Evolutionary conservation across 345 rosid species (phyloP).

Genomic region (Bruguiera parviflora): DNA sequence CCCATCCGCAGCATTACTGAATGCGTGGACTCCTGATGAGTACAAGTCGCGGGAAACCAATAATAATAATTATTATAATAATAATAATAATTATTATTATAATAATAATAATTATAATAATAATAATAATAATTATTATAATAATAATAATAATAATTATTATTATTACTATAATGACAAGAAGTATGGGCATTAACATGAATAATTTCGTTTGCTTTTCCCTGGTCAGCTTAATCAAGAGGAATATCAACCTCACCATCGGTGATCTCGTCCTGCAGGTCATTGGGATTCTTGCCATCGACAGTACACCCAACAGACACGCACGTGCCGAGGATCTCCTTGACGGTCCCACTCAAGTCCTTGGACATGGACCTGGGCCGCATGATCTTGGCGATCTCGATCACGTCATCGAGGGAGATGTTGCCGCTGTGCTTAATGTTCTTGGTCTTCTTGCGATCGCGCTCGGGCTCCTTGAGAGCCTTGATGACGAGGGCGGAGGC

Average conservation of each 20-base stretch:
- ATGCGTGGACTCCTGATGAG: no score
- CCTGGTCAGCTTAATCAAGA: not conserved
- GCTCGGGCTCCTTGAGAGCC: conserved; percentile 3
- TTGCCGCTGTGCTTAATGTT: conserved; percentile 10
- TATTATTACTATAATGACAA: no score
- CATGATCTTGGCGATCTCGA: conserved; percentile 1
- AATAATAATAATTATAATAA: no score
- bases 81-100: conserved; percentile 3
- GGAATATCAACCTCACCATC: conserved; percentile 44
- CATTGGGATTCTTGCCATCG: conserved; percentile 20
- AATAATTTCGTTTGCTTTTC: not conserved
- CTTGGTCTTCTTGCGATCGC: conserved; percentile 13
- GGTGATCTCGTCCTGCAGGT: conserved; percentile 38
- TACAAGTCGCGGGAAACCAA: not conserved
- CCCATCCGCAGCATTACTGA: not conserved
- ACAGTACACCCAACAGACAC: conserved; percentile 37
- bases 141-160: not conserved
- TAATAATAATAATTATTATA: not conserved
- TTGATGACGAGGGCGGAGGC: not conserved
- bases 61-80: no score
- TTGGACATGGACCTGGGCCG: conserved; percentile 17
- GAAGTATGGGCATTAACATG: not conserved
- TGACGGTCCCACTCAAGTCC: conserved; percentile 40
- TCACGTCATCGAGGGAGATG: not conserved
- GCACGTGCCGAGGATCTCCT: conserved; percentile 40